Percentiles rank a stretch among this genome's conserved stretches.
Evolutionary conservation across 148 eudicot genomes (phyloP).

Genomic region (Simmondsia chinensis): DNA sequence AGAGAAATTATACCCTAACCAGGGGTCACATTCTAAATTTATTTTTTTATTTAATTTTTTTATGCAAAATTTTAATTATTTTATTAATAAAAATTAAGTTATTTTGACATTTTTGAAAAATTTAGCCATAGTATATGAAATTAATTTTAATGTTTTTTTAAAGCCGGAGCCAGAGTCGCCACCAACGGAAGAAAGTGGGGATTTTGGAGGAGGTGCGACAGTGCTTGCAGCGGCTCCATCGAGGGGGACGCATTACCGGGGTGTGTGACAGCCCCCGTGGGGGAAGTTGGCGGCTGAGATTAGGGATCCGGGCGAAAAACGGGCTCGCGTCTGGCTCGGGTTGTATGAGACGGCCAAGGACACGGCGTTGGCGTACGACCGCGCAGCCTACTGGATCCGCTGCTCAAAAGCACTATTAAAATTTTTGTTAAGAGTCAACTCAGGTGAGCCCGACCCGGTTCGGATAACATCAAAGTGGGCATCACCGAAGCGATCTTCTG

Average conservation of each 20-base stretch:
- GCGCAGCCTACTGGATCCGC: conserved; percentile 61
- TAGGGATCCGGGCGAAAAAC: conserved; percentile 52
- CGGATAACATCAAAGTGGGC: conserved; percentile 36
- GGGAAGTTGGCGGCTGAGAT: conserved; percentile 81
- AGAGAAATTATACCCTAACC: too few species aligned
- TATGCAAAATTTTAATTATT: too few species aligned
- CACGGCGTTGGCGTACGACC: conserved; percentile 59
- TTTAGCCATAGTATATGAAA: too few species aligned
- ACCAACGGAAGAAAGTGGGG: conserved; percentile 4
- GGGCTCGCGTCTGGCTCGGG: conserved; percentile 74
- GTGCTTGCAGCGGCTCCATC: conserved; percentile 9
- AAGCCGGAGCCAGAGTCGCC: conserved; percentile 7
- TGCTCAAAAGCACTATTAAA: conserved; percentile 61
- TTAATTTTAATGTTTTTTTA: too few species aligned
- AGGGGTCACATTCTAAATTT: too few species aligned
- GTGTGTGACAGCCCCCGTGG: conserved; percentile 70
- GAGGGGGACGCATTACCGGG: conserved; percentile 49
- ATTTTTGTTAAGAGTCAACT: conserved; percentile 54
- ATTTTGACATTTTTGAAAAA: too few species aligned
- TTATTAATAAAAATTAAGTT: too few species aligned
- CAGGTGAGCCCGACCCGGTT: conserved; percentile 57
- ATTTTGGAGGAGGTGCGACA: conserved; percentile 1
- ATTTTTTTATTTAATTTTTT: too few species aligned
- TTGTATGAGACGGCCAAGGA: conserved; percentile 62
- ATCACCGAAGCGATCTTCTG: conserved; percentile 12